Evolutionary conservation across 345 rosid species (phyloP).

Genomic region (Lumnitzera littorea): DNA sequence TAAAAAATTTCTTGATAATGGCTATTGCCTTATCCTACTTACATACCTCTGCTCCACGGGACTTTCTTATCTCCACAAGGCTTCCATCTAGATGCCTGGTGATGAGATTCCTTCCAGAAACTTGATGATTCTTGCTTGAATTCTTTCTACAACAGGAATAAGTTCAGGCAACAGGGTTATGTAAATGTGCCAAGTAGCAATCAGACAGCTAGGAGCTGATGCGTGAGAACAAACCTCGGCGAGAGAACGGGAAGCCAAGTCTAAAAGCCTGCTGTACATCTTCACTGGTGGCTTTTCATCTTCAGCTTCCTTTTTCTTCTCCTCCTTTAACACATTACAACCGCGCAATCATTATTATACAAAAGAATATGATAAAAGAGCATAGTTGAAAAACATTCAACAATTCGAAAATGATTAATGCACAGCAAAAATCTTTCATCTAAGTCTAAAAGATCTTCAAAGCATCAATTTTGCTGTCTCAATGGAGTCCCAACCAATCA

Average conservation of each 20-base stretch:
- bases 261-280: constrained; percentile 69
- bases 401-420: no score
- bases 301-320: constrained; percentile 2
- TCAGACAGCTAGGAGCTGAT: not conserved
- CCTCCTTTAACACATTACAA: constrained; percentile 21
- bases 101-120: constrained; percentile 49
- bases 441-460: no score
- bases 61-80: constrained; percentile 60
- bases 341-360: not conserved
- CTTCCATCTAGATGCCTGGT: constrained; percentile 57
- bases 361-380: not conserved
- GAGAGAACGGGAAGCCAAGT: constrained; percentile 64
- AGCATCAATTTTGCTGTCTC: no score
- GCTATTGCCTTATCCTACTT: no score
- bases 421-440: no score
- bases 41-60: constrained; percentile 23
- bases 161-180: not conserved
- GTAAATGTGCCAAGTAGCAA: not conserved
- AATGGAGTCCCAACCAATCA: no score
- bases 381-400: not conserved
- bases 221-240: constrained; percentile 42
- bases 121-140: constrained; percentile 32
- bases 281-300: constrained; percentile 37
- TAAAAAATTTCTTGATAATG: not conserved
- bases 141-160: constrained; percentile 32